Evolutionary conservation across 2,329 filamentous ascomycete species (phyloP).

Genomic region (Epichloe scottii): DNA sequence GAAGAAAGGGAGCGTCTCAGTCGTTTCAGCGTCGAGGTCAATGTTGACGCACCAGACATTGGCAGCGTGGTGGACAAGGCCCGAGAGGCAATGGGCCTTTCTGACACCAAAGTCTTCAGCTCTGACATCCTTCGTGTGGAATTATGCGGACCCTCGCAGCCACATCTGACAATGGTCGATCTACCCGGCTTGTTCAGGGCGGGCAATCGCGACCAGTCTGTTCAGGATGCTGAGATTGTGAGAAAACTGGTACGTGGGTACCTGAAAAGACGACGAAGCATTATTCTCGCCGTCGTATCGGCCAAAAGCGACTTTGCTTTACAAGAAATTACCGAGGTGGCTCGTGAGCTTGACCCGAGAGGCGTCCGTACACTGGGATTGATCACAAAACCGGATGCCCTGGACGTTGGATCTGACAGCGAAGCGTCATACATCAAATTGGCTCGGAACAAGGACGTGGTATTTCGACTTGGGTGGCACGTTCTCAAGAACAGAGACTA

Average conservation of each 20-base stretch:
- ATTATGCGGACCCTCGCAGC: conserved; percentile 31
- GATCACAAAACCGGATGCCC: conserved; percentile 42
- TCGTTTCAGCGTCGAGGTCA: conserved; percentile 3
- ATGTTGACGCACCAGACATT: conserved; percentile 3
- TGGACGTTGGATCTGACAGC: conserved; percentile 20
- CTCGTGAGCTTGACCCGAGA: conserved; percentile 1
- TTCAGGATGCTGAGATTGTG: conserved; percentile 13
- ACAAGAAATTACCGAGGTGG: conserved; percentile 29
- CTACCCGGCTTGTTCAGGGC: conserved; percentile 40
- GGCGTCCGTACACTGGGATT: conserved; percentile 37
- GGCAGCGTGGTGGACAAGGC: conserved; percentile 5
- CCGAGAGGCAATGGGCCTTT: conserved; percentile 7
- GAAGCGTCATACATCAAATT: conserved; percentile 28
- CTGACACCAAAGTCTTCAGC: conserved; percentile 21
- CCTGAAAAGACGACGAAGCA: conserved; percentile 41
- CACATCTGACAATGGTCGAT: conserved; percentile 46
- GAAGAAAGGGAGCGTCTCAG: conserved; percentile 12
- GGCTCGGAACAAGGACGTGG: conserved; percentile 31
- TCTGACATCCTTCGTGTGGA: conserved; percentile 35
- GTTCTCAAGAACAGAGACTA: conserved; percentile 31
- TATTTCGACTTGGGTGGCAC: conserved; percentile 40
- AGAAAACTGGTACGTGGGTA: conserved; percentile 36
- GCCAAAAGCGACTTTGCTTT: conserved; percentile 44
- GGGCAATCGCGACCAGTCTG: conserved; percentile 30
- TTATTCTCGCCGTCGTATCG: conserved; percentile 46